A percentile compares a stretch with the other conserved stretches of the same genome.
phyloP scores from a whole-genome alignment of 2,329 filamentous ascomycete genomes.

The Sporothrix sp. region DNA sequence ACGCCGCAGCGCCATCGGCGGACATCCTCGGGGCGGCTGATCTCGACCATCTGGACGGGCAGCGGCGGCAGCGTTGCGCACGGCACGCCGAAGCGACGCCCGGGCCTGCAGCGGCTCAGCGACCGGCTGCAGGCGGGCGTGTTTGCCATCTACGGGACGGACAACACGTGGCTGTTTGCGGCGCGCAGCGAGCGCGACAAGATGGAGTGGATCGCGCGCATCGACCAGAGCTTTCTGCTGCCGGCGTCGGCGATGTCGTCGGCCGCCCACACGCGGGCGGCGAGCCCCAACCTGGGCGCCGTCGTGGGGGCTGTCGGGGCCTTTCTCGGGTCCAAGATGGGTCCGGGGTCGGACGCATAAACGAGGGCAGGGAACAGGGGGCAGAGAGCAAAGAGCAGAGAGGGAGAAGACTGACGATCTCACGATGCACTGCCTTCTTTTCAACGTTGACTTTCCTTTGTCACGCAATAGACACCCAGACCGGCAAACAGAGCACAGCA shows the following conservation, averaged over 20 bases:
- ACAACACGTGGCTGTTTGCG: conserved; percentile 93
- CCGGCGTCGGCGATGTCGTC: conserved; percentile 22
- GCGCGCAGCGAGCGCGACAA: conserved; percentile 84
- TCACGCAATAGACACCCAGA: not conserved
- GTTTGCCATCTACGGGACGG: conserved; percentile 87
- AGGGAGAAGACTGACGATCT: conserved; percentile 1
- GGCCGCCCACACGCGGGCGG: conserved; percentile 33
- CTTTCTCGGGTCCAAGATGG: conserved; percentile 9
- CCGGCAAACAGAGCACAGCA: not conserved
- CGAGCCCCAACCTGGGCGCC: conserved; percentile 24
- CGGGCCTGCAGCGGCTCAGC: conserved; percentile 43
- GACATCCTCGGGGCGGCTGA: conserved; percentile 39
- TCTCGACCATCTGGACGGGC: conserved; percentile 47
- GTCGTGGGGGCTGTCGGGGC: conserved; percentile 8
- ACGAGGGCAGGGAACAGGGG: too few species aligned
- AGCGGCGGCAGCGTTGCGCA: conserved; percentile 24
- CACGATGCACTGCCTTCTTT: not conserved
- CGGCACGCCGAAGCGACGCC: conserved; percentile 26
- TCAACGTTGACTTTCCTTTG: not conserved
- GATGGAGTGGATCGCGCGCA: conserved; percentile 91
- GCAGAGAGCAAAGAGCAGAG: not conserved
- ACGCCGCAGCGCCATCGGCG: conserved; percentile 32
- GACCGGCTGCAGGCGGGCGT: conserved; percentile 59
- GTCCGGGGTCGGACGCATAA: not conserved
- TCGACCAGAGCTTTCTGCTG: conserved; percentile 65